phyloP scores from a whole-genome alignment of 2,329 filamentous ascomycete genomes.

The Arthrinium puccinioides region DNA sequence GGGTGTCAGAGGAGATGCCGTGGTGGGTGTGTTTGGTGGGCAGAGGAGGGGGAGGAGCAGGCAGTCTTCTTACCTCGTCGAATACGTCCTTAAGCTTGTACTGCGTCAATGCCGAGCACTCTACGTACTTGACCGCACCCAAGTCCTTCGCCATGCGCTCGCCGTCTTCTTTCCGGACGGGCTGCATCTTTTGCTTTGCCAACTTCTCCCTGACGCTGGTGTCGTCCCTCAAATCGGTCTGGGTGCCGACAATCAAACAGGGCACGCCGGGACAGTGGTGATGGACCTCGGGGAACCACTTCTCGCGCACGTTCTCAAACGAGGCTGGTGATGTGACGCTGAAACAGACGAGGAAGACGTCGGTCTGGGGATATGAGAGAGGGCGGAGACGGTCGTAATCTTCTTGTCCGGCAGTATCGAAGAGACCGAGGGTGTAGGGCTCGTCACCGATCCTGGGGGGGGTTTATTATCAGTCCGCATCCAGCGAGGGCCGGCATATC shows the following conservation, averaged over 20 bases:
- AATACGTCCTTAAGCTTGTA: constrained; percentile 99
- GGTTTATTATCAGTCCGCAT: neutral
- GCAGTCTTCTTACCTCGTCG: constrained; percentile 68
- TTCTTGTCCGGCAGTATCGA: constrained; percentile 98
- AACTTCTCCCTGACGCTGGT: constrained; percentile 83
- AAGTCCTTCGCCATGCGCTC: constrained; percentile 95
- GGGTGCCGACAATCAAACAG: constrained; percentile 94
- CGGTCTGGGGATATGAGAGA: constrained; percentile 95
- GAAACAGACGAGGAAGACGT: constrained; percentile 98
- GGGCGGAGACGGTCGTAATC: constrained; percentile 97
- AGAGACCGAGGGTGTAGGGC: constrained; percentile 92
- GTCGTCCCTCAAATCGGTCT: constrained; percentile 93
- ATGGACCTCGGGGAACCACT: constrained; percentile 98
- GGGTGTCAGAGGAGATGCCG: constrained; percentile 6
- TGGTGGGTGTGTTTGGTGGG: too few species aligned
- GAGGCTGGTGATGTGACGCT: constrained; percentile 95
- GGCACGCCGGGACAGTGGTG: constrained; percentile 98
- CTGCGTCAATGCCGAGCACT: constrained; percentile 96
- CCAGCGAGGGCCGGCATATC: neutral
- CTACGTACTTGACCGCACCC: constrained; percentile 97
- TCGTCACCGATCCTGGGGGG: constrained; percentile 88
- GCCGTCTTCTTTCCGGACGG: constrained; percentile 86
- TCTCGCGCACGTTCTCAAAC: constrained; percentile 98
- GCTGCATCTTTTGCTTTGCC: constrained; percentile 90
- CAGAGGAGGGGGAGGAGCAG: neutral